Conservation (phyloP, 1,139 yeast species). For the Saccharomyces hybrid region DNA sequence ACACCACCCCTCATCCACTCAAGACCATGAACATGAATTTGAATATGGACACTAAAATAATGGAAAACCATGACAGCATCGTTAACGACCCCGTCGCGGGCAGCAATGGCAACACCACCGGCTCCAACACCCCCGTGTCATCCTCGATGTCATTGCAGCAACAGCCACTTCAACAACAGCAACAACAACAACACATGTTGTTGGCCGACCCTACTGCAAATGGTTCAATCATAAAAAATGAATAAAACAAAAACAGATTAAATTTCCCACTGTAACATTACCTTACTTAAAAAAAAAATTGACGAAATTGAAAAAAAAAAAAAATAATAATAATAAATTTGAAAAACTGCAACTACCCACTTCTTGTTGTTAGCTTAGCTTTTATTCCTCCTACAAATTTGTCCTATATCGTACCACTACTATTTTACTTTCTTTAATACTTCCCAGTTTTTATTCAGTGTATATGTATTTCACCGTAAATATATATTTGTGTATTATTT, state of each 20-base stretch:
- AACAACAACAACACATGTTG: neutral
- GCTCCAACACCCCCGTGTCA: neutral
- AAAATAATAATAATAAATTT: too few species aligned
- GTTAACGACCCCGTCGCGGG: constrained; percentile 1
- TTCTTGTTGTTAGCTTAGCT: too few species aligned
- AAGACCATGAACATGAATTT: neutral
- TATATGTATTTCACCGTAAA: too few species aligned
- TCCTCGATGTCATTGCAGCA: neutral
- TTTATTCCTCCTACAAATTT: neutral
- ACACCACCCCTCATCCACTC: neutral
- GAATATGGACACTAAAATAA: neutral
- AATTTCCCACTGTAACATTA: neutral
- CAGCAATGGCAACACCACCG: neutral
- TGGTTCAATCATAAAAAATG: neutral
- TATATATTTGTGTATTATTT: neutral
- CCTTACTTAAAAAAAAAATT: neutral
- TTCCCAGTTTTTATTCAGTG: too few species aligned
- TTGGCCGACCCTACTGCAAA: neutral
- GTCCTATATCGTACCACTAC: neutral
- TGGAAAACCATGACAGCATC: neutral
- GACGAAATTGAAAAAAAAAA: neutral
- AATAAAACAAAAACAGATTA: neutral
- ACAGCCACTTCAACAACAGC: neutral
- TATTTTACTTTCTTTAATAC: neutral
- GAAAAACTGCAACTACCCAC: too few species aligned